Conservation (phyloP, 495 filamentous ascomycete genomes). For the Elasticomyces elasticus region DNA sequence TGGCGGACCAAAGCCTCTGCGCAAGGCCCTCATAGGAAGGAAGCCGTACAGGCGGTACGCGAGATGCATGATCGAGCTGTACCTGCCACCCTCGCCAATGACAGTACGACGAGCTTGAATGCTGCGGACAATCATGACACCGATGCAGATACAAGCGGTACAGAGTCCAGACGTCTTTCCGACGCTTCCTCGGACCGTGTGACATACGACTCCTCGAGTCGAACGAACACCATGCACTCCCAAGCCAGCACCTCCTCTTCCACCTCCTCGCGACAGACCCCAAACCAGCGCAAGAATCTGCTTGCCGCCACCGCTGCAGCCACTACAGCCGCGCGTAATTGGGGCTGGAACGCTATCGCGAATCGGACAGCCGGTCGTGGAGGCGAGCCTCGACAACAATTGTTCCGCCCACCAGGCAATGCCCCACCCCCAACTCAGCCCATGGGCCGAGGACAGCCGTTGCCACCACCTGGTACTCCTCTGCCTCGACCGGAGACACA, state of each 20-base stretch:
- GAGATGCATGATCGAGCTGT: conserved; percentile 10
- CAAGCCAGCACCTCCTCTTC: conserved; percentile 1
- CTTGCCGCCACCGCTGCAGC: conserved; percentile 53
- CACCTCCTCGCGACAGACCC: conserved; percentile 10
- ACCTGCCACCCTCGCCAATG: neutral
- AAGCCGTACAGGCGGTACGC: conserved; percentile 11
- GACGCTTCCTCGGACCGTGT: neutral
- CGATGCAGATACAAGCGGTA: neutral
- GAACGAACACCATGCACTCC: neutral
- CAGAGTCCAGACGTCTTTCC: neutral
- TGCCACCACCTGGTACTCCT: conserved; percentile 27
- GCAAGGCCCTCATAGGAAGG: neutral
- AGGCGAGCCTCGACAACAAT: neutral
- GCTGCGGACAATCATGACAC: neutral
- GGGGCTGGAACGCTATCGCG: conserved; percentile 65
- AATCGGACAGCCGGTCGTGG: conserved; percentile 36
- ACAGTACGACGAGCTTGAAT: neutral
- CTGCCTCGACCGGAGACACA: conserved; percentile 13
- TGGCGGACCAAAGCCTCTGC: neutral
- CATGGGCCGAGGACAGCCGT: conserved; percentile 27
- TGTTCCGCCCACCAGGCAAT: neutral
- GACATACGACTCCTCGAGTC: neutral
- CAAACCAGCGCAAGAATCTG: conserved; percentile 30
- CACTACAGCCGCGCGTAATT: conserved; percentile 67
- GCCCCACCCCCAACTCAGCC: conserved; percentile 11